These are phyloP conservation scores for Aurinia saxatilis DNA, from an alignment of 345 rosid species.

Conservation along the genomic window DNA sequence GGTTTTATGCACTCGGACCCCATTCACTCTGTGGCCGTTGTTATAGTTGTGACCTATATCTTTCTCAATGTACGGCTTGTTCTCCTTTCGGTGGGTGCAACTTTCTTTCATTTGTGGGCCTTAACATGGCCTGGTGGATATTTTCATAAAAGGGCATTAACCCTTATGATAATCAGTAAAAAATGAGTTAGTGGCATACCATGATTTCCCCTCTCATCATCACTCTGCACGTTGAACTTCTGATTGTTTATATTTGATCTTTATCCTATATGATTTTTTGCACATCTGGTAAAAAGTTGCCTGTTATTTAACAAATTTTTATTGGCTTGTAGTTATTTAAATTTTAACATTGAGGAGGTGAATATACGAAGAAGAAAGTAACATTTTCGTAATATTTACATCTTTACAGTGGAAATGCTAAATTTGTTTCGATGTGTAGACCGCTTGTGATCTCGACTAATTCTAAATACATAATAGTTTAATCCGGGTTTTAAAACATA, in stretches of 20 bases:
- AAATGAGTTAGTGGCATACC: slow-evolving; percentile 19
- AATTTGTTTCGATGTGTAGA: slow-evolving; percentile 12
- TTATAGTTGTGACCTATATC: background rate
- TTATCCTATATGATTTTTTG: background rate
- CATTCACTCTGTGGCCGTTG: slow-evolving; percentile 25
- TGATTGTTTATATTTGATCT: slow-evolving; percentile 10
- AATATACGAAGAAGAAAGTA: slow-evolving; percentile 9
- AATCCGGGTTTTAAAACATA: slow-evolving; percentile 4
- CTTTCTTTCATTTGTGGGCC: slow-evolving; percentile 11
- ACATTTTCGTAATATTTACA: slow-evolving; percentile 28
- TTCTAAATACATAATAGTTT: slow-evolving; percentile 5
- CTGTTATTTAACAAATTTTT: background rate
- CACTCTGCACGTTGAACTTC: slow-evolving; percentile 13
- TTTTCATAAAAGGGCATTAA: slow-evolving; percentile 6
- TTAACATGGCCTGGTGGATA: background rate
- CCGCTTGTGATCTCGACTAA: slow-evolving; percentile 19
- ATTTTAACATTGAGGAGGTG: background rate
- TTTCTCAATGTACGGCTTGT: background rate
- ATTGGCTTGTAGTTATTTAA: background rate
- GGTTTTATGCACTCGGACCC: slow-evolving; percentile 38
- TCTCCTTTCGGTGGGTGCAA: background rate
- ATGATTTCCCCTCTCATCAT: slow-evolving; percentile 17
- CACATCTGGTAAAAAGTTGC: background rate
- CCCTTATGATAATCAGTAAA: slow-evolving; percentile 10
- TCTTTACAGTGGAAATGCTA: slow-evolving; percentile 25